A percentile compares a stretch with the other conserved stretches of the same genome.
Evolutionary conservation across 2,329 filamentous ascomycete species (phyloP).

Genomic region (Botrytis hyacinthi): DNA sequence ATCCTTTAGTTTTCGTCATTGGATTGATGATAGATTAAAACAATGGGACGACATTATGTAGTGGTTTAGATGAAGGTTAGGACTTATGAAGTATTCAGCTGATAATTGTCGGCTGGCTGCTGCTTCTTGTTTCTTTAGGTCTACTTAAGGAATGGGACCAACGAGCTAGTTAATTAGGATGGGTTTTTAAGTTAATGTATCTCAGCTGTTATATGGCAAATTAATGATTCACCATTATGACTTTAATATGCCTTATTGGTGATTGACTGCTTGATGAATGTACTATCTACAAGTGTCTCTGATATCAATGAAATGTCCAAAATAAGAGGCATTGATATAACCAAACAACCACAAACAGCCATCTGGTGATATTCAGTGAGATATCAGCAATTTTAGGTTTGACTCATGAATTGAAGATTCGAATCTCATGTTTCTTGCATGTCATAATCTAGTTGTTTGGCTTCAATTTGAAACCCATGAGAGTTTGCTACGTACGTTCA

Average conservation of each 20-base stretch:
- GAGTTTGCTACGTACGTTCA: accelerated
- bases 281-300: not conserved
- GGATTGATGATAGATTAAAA: not conserved
- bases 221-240: not conserved
- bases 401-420: not conserved
- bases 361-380: not conserved
- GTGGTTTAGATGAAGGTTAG: too few relatives aligned
- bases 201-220: not conserved
- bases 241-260: not conserved
- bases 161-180: not conserved
- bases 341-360: not conserved
- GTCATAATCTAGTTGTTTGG: not conserved
- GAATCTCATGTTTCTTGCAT: not conserved
- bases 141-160: not conserved
- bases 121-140: not conserved
- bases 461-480: not conserved
- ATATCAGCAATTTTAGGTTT: accelerated
- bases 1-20: not conserved
- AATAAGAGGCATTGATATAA: not conserved
- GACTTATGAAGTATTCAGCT: not conserved
- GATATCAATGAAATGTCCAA: not conserved
- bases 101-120: not conserved
- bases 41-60: not conserved
- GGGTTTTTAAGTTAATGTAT: not conserved
- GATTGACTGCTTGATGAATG: not conserved